Percentiles rank a stretch among this genome's conserved stretches.
These are phyloP conservation scores for Chalciporus pseudorubinellus DNA, from an alignment of 768 basidiomycete genomes.

Conservation along the genomic window DNA sequence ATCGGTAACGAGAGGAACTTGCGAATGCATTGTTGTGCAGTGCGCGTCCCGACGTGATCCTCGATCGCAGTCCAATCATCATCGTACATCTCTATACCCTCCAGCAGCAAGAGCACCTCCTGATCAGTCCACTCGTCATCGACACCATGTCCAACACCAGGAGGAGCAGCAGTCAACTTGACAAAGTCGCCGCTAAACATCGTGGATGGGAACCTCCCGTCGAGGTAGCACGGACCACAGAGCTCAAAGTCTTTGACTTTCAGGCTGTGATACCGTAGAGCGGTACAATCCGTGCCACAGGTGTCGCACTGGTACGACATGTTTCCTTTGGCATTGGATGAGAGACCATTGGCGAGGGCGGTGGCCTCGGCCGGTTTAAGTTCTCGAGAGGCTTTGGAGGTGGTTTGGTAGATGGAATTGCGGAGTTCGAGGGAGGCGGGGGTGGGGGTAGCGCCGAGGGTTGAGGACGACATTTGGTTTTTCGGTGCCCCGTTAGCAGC, in stretches of 20 bases:
- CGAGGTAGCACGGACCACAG: conserved; percentile 90
- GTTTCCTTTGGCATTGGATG: conserved; percentile 46
- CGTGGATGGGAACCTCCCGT: conserved; percentile 92
- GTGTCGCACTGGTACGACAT: conserved; percentile 82
- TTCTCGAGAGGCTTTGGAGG: conserved; percentile 75
- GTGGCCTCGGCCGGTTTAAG: conserved; percentile 68
- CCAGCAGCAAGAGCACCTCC: conserved; percentile 84
- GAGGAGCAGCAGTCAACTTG: conserved; percentile 54
- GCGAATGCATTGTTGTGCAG: conserved; percentile 91
- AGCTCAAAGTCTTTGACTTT: conserved; percentile 91
- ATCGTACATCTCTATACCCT: conserved; percentile 97
- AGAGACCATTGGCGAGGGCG: conserved; percentile 51
- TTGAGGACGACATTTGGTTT: conserved; percentile 24
- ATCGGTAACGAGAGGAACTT: conserved; percentile 96
- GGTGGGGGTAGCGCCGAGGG: conserved; percentile 28
- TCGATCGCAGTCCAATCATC: conserved; percentile 95
- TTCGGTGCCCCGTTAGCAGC: conserved; percentile 50
- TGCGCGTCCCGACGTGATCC: conserved; percentile 89
- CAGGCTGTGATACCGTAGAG: conserved; percentile 85
- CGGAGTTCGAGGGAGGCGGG: conserved; percentile 85
- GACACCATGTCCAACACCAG: conserved; percentile 35
- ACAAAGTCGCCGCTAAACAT: conserved; percentile 99
- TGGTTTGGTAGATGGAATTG: conserved; percentile 84
- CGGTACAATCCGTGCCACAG: conserved; percentile 91
- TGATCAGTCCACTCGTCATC: conserved; percentile 87